A percentile compares a stretch with the other conserved stretches of the same genome.
These are phyloP conservation scores for Musa balbisiana DNA, from an alignment of 202 grass and related monocot genomes.

Conservation along the genomic window DNA sequence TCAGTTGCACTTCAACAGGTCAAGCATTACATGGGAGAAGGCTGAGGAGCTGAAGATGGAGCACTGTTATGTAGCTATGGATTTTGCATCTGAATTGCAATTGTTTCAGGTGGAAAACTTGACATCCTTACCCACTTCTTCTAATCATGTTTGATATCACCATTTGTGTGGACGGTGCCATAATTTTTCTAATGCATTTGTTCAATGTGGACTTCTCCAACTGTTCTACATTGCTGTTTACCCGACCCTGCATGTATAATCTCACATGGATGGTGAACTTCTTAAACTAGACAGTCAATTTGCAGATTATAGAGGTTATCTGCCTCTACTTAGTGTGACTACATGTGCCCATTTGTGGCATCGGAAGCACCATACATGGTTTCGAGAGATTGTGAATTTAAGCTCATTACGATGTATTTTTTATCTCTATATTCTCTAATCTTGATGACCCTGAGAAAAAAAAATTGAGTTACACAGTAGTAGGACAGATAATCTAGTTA, in stretches of 20 bases:
- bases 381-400: too few species aligned
- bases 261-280: not conserved
- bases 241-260: too few species aligned
- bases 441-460: too few species aligned
- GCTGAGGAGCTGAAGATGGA: constrained; percentile 93
- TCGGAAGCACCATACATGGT: not conserved
- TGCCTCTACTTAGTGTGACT: not conserved
- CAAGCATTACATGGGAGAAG: constrained; percentile 91
- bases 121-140: not conserved
- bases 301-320: not conserved
- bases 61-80: constrained; percentile 77
- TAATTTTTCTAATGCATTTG: not conserved
- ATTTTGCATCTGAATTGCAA: constrained; percentile 79
- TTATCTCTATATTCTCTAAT: too few species aligned
- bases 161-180: not conserved
- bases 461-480: too few species aligned
- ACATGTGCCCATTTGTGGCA: not conserved
- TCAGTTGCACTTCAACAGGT: constrained; percentile 39
- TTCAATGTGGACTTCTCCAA: too few species aligned
- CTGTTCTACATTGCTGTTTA: too few species aligned
- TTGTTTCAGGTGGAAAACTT: constrained; percentile 62
- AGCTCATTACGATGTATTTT: too few species aligned
- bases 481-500: too few species aligned
- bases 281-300: not conserved
- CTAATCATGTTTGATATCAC: not conserved